These are phyloP conservation scores for Acorus gramineus DNA, from an alignment of 106 monocot species.

Conservation along the genomic window DNA sequence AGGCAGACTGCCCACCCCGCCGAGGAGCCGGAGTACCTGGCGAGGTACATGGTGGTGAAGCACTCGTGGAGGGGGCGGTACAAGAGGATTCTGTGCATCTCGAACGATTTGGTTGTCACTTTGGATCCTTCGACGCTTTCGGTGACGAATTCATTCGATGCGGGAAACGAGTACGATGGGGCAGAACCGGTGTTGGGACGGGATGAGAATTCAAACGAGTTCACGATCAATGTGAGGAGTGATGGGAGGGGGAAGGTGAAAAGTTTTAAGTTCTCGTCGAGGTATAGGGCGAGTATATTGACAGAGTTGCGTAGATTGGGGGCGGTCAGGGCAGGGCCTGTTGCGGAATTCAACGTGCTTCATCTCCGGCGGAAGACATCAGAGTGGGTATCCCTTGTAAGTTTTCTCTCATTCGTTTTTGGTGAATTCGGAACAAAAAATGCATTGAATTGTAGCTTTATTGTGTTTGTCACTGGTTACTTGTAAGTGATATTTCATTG, in stretches of 20 bases:
- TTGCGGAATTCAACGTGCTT: conserved; percentile 60
- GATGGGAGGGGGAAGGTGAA: conserved; percentile 88
- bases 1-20: conserved; percentile 16
- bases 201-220: conserved; percentile 53
- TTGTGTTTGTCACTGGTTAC: too few relatives aligned
- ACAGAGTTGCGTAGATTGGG: conserved; percentile 69
- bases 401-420: conserved; percentile 2
- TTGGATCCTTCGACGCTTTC: conserved; percentile 69
- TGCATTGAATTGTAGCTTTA: too few relatives aligned
- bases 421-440: too few relatives aligned
- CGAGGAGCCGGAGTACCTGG: conserved; percentile 92
- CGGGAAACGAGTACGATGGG: conserved; percentile 45
- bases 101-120: conserved; percentile 45
- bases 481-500: too few relatives aligned
- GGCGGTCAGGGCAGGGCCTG: conserved; percentile 27
- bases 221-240: conserved; percentile 64
- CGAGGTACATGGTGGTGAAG: conserved; percentile 79
- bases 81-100: conserved; percentile 82
- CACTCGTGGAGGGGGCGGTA: conserved; percentile 98
- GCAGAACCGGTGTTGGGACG: conserved; percentile 62
- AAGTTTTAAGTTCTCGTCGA: conserved; percentile 64
- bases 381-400: conserved; percentile 85
- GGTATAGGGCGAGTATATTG: conserved; percentile 58
- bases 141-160: conserved; percentile 83
- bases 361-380: conserved; percentile 72